Conservation (phyloP, 768 basidiomycete species). For the Trametes punicea region DNA sequence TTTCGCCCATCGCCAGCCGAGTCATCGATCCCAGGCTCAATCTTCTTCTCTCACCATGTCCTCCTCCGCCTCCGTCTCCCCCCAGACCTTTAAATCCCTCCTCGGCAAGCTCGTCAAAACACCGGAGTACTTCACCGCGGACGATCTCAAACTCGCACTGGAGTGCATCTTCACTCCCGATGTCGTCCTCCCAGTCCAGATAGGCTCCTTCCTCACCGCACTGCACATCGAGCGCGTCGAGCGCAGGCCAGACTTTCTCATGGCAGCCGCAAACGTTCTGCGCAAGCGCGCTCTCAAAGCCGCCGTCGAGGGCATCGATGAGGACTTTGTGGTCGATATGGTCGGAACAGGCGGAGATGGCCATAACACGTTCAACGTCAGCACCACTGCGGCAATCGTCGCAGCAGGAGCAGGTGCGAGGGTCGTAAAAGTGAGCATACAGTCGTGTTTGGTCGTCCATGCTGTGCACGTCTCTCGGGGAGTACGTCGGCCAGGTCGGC, state of each 20-base stretch:
- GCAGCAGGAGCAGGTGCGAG: constrained; percentile 93
- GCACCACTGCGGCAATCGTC: constrained; percentile 89
- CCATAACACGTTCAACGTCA: constrained; percentile 94
- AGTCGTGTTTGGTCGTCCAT: not conserved
- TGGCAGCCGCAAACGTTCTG: constrained; percentile 74
- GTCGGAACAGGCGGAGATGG: constrained; percentile 96
- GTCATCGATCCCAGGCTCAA: not conserved
- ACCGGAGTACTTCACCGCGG: constrained; percentile 76
- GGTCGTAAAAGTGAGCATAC: constrained; percentile 75
- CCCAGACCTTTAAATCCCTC: constrained; percentile 69
- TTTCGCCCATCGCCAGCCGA: not conserved
- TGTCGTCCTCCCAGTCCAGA: constrained; percentile 63
- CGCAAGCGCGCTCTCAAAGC: constrained; percentile 65
- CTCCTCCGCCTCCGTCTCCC: constrained; percentile 14
- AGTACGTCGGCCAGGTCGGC: not conserved
- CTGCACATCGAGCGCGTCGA: constrained; percentile 80
- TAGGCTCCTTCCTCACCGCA: constrained; percentile 88
- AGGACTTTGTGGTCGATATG: constrained; percentile 73
- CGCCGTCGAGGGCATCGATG: constrained; percentile 50
- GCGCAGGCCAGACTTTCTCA: constrained; percentile 68
- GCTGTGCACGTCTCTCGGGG: not conserved
- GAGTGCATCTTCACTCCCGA: constrained; percentile 70
- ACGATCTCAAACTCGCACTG: constrained; percentile 72
- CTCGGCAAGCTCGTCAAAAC: constrained; percentile 76
- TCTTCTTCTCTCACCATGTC: constrained; percentile 24